Percentiles rank a stretch among this genome's conserved stretches.
Conservation (phyloP, 176 grass and related monocot genomes). For the Oryza meyeriana region DNA sequence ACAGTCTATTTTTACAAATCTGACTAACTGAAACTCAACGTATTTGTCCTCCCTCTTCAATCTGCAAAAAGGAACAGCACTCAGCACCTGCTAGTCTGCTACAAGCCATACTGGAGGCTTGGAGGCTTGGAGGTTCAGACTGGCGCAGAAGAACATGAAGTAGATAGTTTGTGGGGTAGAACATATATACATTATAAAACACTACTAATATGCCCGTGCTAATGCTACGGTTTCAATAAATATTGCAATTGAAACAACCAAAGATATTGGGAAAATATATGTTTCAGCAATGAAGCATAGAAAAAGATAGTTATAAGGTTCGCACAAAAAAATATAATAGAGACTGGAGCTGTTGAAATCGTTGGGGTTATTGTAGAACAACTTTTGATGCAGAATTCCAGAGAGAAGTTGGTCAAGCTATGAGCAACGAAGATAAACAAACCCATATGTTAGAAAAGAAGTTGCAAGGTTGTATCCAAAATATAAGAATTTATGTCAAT, state of each 20-base stretch:
- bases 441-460: slow-evolving; percentile 16
- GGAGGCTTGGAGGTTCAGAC: too few relatives aligned
- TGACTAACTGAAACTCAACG: neutral
- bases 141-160: neutral
- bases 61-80: slow-evolving; percentile 19
- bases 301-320: too few relatives aligned
- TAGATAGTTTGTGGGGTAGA: neutral
- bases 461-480: neutral
- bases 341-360: slow-evolving; percentile 69
- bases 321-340: too few relatives aligned
- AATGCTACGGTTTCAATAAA: too few relatives aligned
- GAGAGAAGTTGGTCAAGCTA: slow-evolving; percentile 61
- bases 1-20: neutral
- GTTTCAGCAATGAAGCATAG: too few relatives aligned
- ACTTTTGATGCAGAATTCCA: slow-evolving; percentile 62
- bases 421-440: slow-evolving; percentile 18
- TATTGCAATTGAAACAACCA: too few relatives aligned
- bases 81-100: neutral
- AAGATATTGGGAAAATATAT: too few relatives aligned
- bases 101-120: neutral
- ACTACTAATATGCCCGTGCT: too few relatives aligned
- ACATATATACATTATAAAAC: neutral
- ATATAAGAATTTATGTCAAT: slow-evolving; percentile 15
- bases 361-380: slow-evolving; percentile 58
- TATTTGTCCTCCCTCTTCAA: neutral